Conservation (phyloP, 257 asterid genomes). For the Parsonsia alboflavescens region DNA sequence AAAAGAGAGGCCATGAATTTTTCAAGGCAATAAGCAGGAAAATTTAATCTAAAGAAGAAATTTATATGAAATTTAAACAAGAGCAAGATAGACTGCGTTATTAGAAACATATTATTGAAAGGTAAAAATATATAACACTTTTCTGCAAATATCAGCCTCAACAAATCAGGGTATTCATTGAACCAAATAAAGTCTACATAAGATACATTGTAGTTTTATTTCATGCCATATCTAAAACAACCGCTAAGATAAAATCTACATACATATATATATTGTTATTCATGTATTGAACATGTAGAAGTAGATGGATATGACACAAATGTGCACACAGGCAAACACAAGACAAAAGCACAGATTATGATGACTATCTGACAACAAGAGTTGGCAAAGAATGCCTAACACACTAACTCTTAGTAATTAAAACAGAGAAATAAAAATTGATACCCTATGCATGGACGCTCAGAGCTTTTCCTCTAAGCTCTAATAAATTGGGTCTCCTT, state of each 20-base stretch:
- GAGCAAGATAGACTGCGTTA: neutral
- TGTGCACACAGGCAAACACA: neutral
- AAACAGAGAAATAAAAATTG: neutral
- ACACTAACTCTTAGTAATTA: neutral
- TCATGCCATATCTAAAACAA: neutral
- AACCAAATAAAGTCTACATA: neutral
- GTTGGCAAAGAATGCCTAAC: neutral
- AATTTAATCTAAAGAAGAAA: neutral
- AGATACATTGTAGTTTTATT: too few species aligned
- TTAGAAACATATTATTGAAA: neutral
- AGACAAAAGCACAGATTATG: neutral
- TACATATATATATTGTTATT: neutral
- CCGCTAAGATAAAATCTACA: neutral
- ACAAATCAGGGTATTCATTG: neutral
- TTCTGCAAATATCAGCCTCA: neutral
- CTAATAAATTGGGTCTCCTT: neutral
- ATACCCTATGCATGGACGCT: neutral
- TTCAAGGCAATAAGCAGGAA: neutral
- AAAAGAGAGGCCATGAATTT: neutral
- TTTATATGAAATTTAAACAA: neutral
- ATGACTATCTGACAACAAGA: neutral
- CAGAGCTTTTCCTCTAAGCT: neutral
- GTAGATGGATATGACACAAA: neutral
- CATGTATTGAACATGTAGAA: neutral
- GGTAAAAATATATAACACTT: neutral